Percentiles rank a stretch among this genome's conserved stretches.
These are phyloP conservation scores for Metarhizium brunneum DNA, from an alignment of 2,329 filamentous ascomycete genomes.

Conservation along the genomic window DNA sequence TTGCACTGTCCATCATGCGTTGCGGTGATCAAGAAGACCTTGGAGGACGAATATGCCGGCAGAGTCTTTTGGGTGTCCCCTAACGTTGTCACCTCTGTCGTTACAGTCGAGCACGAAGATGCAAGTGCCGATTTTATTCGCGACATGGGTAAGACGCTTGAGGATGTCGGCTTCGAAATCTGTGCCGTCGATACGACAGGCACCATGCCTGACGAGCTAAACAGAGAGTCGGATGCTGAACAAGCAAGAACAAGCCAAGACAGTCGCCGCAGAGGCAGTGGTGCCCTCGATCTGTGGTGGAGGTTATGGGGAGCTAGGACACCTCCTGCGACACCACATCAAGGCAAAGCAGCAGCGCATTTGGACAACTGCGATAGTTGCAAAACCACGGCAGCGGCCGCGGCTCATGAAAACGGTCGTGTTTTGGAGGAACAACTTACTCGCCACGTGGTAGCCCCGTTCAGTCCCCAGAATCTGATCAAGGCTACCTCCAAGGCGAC, in stretches of 20 bases:
- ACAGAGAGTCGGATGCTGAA: slow-evolving; percentile 11
- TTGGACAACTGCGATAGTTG: slow-evolving; percentile 30
- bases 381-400: slow-evolving; percentile 12
- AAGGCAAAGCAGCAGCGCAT: slow-evolving; percentile 21
- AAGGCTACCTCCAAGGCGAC: slow-evolving; percentile 1
- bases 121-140: slow-evolving; percentile 32
- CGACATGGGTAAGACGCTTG: slow-evolving; percentile 36
- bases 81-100: slow-evolving; percentile 62
- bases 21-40: slow-evolving; percentile 50
- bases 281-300: slow-evolving; percentile 21
- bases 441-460: slow-evolving; percentile 3
- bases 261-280: slow-evolving; percentile 9
- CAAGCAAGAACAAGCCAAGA: slow-evolving; percentile 15
- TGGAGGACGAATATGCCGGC: slow-evolving; percentile 36
- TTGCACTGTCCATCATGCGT: slow-evolving; percentile 74
- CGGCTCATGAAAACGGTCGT: slow-evolving; percentile 4
- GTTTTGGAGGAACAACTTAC: slow-evolving; percentile 3
- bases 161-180: slow-evolving; percentile 51
- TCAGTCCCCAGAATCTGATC: slow-evolving; percentile 5
- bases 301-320: slow-evolving; percentile 19
- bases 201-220: slow-evolving; percentile 19
- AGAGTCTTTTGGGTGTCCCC: slow-evolving; percentile 52
- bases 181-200: slow-evolving; percentile 35
- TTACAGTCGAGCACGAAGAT: slow-evolving; percentile 48
- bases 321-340: slow-evolving; percentile 14